These are phyloP conservation scores for Arthonia radiata DNA, from an alignment of 495 filamentous ascomycete species.

Conservation along the genomic window DNA sequence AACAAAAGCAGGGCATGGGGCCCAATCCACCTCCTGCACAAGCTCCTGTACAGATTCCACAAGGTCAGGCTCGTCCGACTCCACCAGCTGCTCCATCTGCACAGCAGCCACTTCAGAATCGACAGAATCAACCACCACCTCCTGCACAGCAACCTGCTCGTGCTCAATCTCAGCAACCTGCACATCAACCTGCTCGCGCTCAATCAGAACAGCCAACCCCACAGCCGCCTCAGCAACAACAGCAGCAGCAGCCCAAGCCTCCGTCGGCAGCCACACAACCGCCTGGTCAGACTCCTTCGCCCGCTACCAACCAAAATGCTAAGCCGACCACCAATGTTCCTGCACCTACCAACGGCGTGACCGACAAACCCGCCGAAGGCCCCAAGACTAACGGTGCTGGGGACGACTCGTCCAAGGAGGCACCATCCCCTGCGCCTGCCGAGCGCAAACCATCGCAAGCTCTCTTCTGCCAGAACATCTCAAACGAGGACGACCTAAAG, in stretches of 20 bases:
- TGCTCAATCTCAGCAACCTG: conserved; percentile 14
- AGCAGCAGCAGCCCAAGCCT: conserved; percentile 24
- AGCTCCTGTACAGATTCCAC: neutral
- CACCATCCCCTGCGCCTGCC: conserved; percentile 1
- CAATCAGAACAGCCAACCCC: conserved; percentile 13
- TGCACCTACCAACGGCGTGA: conserved; percentile 7
- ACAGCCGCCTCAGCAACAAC: conserved; percentile 16
- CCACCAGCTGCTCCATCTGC: conserved; percentile 11
- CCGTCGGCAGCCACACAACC: conserved; percentile 22
- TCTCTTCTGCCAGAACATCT: conserved; percentile 62
- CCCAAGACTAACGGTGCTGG: conserved; percentile 15
- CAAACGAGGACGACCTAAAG: conserved; percentile 49
- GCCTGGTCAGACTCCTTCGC: conserved; percentile 1
- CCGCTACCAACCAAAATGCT: conserved; percentile 1
- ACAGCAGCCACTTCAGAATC: conserved; percentile 5
- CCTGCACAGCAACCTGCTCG: conserved; percentile 13
- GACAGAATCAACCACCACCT: conserved; percentile 5
- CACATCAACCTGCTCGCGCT: conserved; percentile 15
- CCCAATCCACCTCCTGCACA: conserved; percentile 1
- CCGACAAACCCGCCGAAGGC: no score
- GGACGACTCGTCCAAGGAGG: conserved; percentile 1
- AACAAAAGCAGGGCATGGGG: neutral
- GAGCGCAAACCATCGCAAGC: conserved; percentile 33
- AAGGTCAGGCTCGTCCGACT: conserved; percentile 1
- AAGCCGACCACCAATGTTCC: neutral